Evolutionary conservation across 345 rosid species (phyloP), one percentile per base, ranked within the genome.

Genomic region (Eucalyptus fibrosa): DNA sequence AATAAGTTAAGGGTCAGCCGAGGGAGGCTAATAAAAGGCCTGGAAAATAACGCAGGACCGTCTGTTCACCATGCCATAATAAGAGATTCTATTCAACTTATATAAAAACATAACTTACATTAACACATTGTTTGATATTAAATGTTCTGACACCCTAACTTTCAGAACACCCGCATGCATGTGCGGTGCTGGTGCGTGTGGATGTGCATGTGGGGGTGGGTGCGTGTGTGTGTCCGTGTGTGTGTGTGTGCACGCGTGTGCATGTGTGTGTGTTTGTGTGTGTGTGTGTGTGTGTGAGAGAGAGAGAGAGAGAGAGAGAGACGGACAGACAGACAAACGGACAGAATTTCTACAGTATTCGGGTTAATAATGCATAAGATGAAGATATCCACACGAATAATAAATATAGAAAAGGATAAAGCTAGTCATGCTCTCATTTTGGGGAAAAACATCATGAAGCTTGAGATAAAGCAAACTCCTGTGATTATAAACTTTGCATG

Each of bases 241-340:
- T 17, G 55, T 0, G 21, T 7, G 8, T 2, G 51, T 5, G 51
- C 3, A 1, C 1, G 53, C 0, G 55, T 7, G 8, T 18, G 55
- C 18, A 8, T 51, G 53, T 3, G 59, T 21, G 59, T 19, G 2
- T 7, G 10, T 19, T 21, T 17, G 4, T 45, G 55, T 7, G 8
- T 17, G 56, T 18, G 15, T 5, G 56, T 19, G 59, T 53, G 24
- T 7, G 24, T 7, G 59, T 4, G 42, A 8, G 45, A 44, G 45
- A 44, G 51, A 13, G 51, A 14, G 51, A 62, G 69, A 50, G 32
- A 30, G 34, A 14, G 5, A 30, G 55, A 50, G 4, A 50, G 53
- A 50, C 4, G 0, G 56, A 51, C 23, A 1, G 56, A 51, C 56
- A 3, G 56, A 53, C 19, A 3, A 24, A 53, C 56, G 1, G 56